Percentiles rank a stretch among this genome's conserved stretches.
Conservation (phyloP, 1,139 yeast species). For the Taphrina deformans region DNA sequence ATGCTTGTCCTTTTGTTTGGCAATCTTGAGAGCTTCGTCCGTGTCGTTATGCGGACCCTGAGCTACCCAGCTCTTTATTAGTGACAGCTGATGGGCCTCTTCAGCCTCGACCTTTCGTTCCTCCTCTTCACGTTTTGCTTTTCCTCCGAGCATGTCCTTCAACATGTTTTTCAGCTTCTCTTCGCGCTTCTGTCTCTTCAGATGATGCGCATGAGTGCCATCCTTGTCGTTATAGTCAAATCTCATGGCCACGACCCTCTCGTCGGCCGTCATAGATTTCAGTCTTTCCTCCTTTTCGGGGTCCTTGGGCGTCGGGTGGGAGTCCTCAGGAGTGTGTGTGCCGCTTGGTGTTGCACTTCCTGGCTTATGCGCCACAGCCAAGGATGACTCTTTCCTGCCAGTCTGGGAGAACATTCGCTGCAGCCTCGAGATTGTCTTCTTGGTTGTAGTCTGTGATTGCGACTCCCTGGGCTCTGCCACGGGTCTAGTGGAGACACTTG, state of each 20-base stretch:
- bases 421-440: constrained; percentile 33
- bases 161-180: constrained; percentile 85
- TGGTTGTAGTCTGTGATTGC: constrained; percentile 43
- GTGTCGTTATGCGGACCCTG: constrained; percentile 49
- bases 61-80: constrained; percentile 76
- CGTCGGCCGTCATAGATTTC: constrained; percentile 22
- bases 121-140: constrained; percentile 47
- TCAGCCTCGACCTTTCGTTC: constrained; percentile 63
- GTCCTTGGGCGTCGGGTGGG: constrained; percentile 3
- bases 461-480: background rate
- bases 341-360: background rate
- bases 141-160: constrained; percentile 65
- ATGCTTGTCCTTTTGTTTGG: constrained; percentile 46
- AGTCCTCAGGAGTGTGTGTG: constrained; percentile 8
- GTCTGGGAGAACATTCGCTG: constrained; percentile 37
- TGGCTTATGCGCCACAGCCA: constrained; percentile 15
- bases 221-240: constrained; percentile 43
- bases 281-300: constrained; percentile 22
- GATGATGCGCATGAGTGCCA: constrained; percentile 75
- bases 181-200: constrained; percentile 76
- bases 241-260: constrained; percentile 16
- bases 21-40: constrained; percentile 43
- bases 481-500: background rate
- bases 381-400: constrained; percentile 24
- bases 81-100: constrained; percentile 54